Evolutionary conservation across 305 asterid species (phyloP).

Genomic region (Fraxinus platypoda): DNA sequence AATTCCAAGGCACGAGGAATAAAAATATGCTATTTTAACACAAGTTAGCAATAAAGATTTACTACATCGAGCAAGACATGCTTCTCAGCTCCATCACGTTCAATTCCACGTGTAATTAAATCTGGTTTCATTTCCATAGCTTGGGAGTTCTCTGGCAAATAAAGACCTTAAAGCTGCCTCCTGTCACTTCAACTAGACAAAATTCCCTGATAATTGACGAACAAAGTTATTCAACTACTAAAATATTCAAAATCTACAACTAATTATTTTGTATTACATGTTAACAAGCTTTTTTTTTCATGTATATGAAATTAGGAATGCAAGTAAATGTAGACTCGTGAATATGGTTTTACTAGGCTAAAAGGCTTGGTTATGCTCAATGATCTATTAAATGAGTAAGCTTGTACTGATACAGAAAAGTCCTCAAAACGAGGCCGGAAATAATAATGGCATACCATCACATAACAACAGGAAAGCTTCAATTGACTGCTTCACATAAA

Average conservation of each 20-base stretch:
- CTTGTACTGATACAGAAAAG: background rate
- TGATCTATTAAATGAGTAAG: background rate
- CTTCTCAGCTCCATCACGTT: background rate
- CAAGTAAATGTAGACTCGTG: background rate
- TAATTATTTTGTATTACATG: background rate
- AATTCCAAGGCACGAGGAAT: background rate
- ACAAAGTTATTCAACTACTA: background rate
- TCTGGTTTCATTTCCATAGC: background rate
- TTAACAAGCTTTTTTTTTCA: background rate
- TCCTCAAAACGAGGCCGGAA: background rate
- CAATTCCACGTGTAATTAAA: background rate
- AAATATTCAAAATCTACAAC: background rate
- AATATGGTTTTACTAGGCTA: background rate
- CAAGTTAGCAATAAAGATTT: background rate
- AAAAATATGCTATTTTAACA: background rate
- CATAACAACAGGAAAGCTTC: background rate
- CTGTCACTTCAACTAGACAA: background rate
- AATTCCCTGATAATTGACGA: background rate
- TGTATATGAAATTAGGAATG: background rate
- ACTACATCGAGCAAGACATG: background rate
- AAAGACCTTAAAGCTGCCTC: background rate
- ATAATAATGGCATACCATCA: background rate
- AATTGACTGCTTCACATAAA: slow-evolving; percentile 41
- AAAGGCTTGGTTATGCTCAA: background rate
- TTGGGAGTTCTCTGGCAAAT: background rate